These are phyloP conservation scores for Datisca glomerata DNA, from an alignment of 306 rosid species.

Conservation along the genomic window DNA sequence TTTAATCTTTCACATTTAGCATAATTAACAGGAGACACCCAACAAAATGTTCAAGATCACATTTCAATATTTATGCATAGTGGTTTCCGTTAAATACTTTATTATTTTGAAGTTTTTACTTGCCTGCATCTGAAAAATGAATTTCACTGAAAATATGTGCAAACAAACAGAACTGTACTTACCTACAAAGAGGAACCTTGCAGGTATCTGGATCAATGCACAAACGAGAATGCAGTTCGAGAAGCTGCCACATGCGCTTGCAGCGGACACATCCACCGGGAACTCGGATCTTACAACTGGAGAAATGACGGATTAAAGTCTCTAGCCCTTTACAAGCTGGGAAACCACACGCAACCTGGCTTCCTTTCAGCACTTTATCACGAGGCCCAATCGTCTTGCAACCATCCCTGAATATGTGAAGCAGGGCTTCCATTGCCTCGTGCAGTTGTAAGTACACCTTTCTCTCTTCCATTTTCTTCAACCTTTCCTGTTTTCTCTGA, in stretches of 20 bases:
- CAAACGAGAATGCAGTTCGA: constrained; percentile 57
- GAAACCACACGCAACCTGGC: constrained; percentile 41
- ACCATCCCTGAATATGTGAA: constrained; percentile 79
- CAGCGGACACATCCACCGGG: constrained; percentile 66
- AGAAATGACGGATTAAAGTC: constrained; percentile 54
- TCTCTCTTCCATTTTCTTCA: constrained; percentile 42
- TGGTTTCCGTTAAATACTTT: too few species aligned
- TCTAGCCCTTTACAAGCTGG: constrained; percentile 66
- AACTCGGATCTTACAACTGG: constrained; percentile 37
- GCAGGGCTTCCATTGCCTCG: constrained; percentile 90
- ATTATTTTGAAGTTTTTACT: too few species aligned
- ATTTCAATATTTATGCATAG: too few species aligned
- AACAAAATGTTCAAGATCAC: too few species aligned
- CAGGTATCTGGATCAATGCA: constrained; percentile 64
- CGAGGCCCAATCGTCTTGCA: constrained; percentile 67
- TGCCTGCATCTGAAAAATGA: too few species aligned
- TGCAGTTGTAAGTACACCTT: constrained; percentile 45
- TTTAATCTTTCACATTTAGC: too few species aligned
- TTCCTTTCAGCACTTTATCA: constrained; percentile 36
- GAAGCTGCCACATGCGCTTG: constrained; percentile 93
- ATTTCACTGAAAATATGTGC: too few species aligned
- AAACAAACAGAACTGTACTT: too few species aligned
- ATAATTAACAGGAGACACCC: too few species aligned
- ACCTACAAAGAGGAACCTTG: constrained; percentile 95
- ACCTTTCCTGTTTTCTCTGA: constrained; percentile 65